Conservation (phyloP, 2,329 filamentous ascomycete genomes). For the Aspergillus persii region DNA sequence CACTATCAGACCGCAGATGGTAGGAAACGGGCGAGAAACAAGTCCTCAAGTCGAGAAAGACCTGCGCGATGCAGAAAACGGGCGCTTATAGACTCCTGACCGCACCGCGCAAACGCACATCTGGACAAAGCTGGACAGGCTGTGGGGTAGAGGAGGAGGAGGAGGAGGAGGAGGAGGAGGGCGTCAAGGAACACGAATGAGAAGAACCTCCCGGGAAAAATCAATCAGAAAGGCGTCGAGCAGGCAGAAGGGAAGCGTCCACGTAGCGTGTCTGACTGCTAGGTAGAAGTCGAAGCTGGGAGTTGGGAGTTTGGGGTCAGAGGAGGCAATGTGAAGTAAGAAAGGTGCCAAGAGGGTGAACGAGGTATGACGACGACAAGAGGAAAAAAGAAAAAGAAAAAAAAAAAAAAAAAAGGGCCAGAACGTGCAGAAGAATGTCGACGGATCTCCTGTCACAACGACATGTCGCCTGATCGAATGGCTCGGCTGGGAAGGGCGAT, state of each 20-base stretch:
- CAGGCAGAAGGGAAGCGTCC: neutral
- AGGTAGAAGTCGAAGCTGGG: too few relatives aligned
- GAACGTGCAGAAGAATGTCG: neutral
- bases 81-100: neutral
- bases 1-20: neutral
- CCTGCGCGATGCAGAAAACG: neutral
- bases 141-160: neutral
- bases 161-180: neutral
- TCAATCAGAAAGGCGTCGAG: neutral
- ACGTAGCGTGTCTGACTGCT: too few relatives aligned
- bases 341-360: conserved; percentile 4
- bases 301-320: neutral
- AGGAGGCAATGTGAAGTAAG: neutral
- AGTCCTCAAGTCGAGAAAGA: neutral
- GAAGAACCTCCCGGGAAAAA: neutral
- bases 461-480: neutral
- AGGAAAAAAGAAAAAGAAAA: neutral
- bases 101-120: conserved; percentile 4
- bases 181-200: neutral
- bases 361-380: neutral
- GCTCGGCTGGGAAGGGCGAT: too few relatives aligned
- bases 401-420: neutral
- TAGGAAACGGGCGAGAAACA: neutral
- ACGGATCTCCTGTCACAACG: neutral
- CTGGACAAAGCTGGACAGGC: conserved; percentile 3